Base-by-base conservation (phyloP, 257 asterid species). In the Voacanga thouarsii region DNA sequence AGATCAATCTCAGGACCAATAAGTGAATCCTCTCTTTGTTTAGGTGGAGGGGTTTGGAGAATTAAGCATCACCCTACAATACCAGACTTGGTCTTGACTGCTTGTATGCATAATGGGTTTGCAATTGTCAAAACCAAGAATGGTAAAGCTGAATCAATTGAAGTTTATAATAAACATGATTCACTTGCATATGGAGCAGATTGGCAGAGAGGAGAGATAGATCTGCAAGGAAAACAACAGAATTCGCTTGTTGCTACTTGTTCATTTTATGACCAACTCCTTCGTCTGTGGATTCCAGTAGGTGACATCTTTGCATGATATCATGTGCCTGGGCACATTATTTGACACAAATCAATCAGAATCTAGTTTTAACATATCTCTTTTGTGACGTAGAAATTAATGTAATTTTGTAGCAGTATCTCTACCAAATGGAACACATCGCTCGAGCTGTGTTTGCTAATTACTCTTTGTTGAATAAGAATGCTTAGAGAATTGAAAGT, bases 161-260 rank as follows among this genome's bases (percentile, higher is more conserved):
- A 91, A 79, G 86, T 84, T 0, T 91, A 91, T 59, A 69, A 82
- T 1, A 87, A 84, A 72, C 99, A 91, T n/a, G 87, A 73, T 14
- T 95, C 99, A 2, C 96, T 95, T 76, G 98, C 98, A 33, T 95
- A 95, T 84, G 98, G 99, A 78, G 98, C 94, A 49, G 99, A 94
- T 80, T 94, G 99, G 99, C 98, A 94, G 59, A 90, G 95, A 81
- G 90, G 91, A 23, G 66, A 75, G 71, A 12, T 68, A 9, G 28
- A 23, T 75, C 81, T 11, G 44, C 82, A 49, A 24, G 90, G 89
- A 15, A 75, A 49, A 74, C 81, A 65, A 76, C 81, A 82, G 86
- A 84, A 85, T 33, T 73, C 81, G 3, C 86, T 86, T 41, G 71
- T 91, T 68, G 99, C 97, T 77, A 93, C 97, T 67, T 95, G 99